Base-by-base conservation (phyloP, 2,329 filamentous ascomycete species). In the Alternaria viburni region DNA sequence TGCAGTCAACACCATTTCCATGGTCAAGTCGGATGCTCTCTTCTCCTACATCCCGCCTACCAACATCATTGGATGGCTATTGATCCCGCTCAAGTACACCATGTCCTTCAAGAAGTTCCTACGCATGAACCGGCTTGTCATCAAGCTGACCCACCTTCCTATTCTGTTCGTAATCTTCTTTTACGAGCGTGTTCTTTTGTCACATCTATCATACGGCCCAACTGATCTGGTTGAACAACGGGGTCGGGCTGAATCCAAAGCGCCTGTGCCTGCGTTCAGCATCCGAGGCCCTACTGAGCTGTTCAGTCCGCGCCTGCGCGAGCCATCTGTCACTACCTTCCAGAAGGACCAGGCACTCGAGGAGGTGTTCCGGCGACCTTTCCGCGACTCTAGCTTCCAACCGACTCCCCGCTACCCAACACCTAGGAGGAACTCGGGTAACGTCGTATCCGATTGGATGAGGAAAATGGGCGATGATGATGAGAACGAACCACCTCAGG, bases 1-100 rank as follows among this genome's bases (percentile, higher is more conserved):
- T 75, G 95, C 95, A 0, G 93, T 98, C 78, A 98, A 97, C 76
- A 96, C 95, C 5, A 97, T 97, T 54, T 96, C 93, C 5, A 96
- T 97, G 92, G 95, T 97, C 69, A 98, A 97, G 80, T 97, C 96
- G n/a, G 95, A 98, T 77, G 92, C 93, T 0, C 84, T 97, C 0
- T 98, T 98, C 83, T 96, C 93, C 4, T 97, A 97, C 77, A 88
- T 97, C 64, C 92, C 95, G 2, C 95, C 95, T 0, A 91, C 92
- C 13, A 98, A 98, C 76, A 91, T 97, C 28, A 87, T 97, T 66
- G 94, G 93, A 1, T 98, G 94, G 95, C 77, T 95, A 0, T 83
- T 97, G 26, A 93, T 93, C 73, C 95, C 95, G 0, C 79, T 96
- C 47, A 88, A 94, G 66, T 97, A 91, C 76, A 83, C 89, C 71